Conservation (phyloP, 2,329 filamentous ascomycete genomes). For the Cercospora sesami region DNA sequence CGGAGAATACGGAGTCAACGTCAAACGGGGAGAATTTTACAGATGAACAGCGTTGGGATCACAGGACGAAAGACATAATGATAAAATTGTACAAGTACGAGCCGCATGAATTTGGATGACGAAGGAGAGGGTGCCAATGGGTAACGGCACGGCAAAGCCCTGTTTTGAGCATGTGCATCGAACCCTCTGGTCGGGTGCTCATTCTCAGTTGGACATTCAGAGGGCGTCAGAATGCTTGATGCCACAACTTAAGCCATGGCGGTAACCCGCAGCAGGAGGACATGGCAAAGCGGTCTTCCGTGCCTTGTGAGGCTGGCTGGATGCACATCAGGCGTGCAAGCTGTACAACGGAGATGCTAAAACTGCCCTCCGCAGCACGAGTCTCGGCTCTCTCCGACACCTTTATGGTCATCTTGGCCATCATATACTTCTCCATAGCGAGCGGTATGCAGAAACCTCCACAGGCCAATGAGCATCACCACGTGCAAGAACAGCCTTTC, state of each 20-base stretch:
- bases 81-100: background rate
- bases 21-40: conserved; percentile 97
- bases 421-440: background rate
- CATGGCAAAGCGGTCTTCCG: background rate
- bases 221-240: background rate
- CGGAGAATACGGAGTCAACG: conserved; percentile 94
- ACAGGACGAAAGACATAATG: background rate
- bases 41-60: conserved; percentile 51
- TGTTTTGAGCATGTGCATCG: background rate
- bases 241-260: background rate
- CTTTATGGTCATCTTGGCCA: background rate
- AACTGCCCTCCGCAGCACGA: background rate
- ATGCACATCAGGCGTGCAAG: background rate
- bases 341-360: background rate
- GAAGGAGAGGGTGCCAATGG: background rate
- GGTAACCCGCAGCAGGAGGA: background rate
- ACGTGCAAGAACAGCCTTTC: background rate
- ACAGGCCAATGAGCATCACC: background rate
- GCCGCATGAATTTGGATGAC: background rate
- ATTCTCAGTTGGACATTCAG: background rate
- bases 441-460: background rate
- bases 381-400: background rate
- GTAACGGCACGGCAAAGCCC: background rate
- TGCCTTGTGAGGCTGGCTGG: background rate
- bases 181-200: background rate